Evolutionary conservation across 306 rosid genomes (phyloP), one percentile per base, ranked within the genome.

Genomic region (Nissolia schottii): DNA sequence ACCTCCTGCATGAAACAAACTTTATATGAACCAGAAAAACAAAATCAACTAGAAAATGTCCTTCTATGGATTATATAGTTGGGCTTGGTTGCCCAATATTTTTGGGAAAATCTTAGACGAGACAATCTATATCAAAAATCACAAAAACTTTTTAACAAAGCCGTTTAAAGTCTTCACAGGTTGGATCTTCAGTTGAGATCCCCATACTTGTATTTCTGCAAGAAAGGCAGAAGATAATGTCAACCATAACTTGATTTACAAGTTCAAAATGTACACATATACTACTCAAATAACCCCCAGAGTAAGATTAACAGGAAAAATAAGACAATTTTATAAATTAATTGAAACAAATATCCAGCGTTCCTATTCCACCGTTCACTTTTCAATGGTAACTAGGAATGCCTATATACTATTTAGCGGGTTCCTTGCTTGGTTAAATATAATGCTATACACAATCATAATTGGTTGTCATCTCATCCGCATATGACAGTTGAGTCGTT

Each of bases 161-260:
- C 34, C 76, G 49, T 82, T 74, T 84, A 28, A 41, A 54, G 27
- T 82, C 84, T 81, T 53, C 80, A 64, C 63, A 65, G 53, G 78
- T 75, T 74, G 62, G 73, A 43, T 12, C 28, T 7, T 57, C 80
- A 46, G 70, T 59, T 35, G 68, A 63, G 70, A 58, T 37, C 62
- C 51, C 48, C 60, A 14, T 2, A 23, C 69, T 43, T 48, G 73
- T 60, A 53, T 75, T 83, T 68, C 94, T 83, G 91, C 86, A 79
- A 64, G 68, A 67, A 50, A 76, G 45, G 63, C 79, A 77, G 37
- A 59, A 53, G 65, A 24, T 32, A 49, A 29, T 31, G 63, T 79
- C 69, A 81, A 32, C 57, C 58, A 65, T 28, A 18, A 65, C 10
- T 77, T 38, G 48, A 64, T 25, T 64, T 59, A 4, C 34, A 19